Percentiles rank a stretch among this genome's conserved stretches.
These are phyloP conservation scores for Zygosaccharomyces siamensis DNA, from an alignment of 805 yeast species.

Conservation along the genomic window DNA sequence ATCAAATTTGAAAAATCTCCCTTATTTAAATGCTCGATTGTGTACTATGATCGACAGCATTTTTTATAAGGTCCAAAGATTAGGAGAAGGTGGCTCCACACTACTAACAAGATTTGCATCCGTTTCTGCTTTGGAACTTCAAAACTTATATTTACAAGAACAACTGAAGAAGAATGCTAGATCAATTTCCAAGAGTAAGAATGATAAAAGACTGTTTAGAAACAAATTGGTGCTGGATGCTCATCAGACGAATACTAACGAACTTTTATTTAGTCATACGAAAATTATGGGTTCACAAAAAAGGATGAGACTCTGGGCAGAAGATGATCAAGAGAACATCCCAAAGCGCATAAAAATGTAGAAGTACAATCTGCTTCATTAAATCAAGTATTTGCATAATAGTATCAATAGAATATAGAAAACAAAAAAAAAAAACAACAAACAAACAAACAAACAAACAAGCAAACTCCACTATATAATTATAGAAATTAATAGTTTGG, in stretches of 20 bases:
- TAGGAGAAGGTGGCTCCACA: slow-evolving; percentile 54
- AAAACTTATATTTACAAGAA: slow-evolving; percentile 10
- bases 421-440: too few relatives aligned
- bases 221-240: slow-evolving; percentile 42
- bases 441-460: too few relatives aligned
- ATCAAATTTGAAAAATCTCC: slow-evolving; percentile 49
- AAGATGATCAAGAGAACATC: slow-evolving; percentile 43
- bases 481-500: slow-evolving; percentile 1
- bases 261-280: slow-evolving; percentile 22
- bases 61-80: slow-evolving; percentile 44
- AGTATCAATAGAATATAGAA: neutral
- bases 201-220: slow-evolving; percentile 18
- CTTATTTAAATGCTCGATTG: slow-evolving; percentile 42
- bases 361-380: neutral
- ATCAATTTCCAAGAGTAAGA: slow-evolving; percentile 10
- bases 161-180: slow-evolving; percentile 11
- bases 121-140: slow-evolving; percentile 38
- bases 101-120: slow-evolving; percentile 56
- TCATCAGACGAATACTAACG: slow-evolving; percentile 38
- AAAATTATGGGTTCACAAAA: slow-evolving; percentile 42
- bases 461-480: neutral
- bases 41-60: slow-evolving; percentile 40
- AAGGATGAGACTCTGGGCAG: slow-evolving; percentile 59
- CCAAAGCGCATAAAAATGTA: slow-evolving; percentile 40
- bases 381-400: neutral